Base-by-base conservation (phyloP, 2,329 filamentous ascomycete genomes). In the Aspergillus floridensis region DNA sequence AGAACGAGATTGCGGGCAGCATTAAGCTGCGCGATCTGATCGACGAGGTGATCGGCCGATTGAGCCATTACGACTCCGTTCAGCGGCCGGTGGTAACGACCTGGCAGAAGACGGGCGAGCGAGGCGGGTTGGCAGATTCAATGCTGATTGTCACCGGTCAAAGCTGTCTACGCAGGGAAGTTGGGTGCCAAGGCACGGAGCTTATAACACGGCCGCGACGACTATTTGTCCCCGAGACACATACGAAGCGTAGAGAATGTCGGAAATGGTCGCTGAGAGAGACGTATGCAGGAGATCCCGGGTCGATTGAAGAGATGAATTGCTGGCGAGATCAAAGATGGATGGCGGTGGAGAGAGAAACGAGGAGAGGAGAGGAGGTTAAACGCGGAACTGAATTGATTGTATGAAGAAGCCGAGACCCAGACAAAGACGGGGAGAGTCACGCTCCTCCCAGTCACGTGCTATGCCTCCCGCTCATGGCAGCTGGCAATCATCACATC, bases 1-100 rank as follows among this genome's bases (percentile, higher is more conserved):
- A 98, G 84, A 56, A 96, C 93, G 63, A 98, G 88, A 74, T 91
- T 91, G 72, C 95, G 91, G 64, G 95, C 95, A 69, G 90, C 88
- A 74, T 96, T 88, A 68, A 99, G 88, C 81, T 97, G 93, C 68
- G 86, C 85, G 70, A 98, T 86, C 77, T 93, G 91, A 71, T 92
- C 88, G 71, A 84, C 81, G 61, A 92, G 84, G 32, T 86, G 84
- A 57, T 86, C 80, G 59, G 77, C 68, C 58, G 80, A 70, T 61
- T 81, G 76, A 67, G 84, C 82, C 82, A 88, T 86, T 74, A 72
- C 76, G 64, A 64, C 63, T 65, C 59, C 56, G 29, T 62, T 60
- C 38, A 49, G 54, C 29, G 35, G 54, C 41, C 58, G 22, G 62
- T 55, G 26, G 56, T n/a, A 21, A 31, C 49, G 53, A 16, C 55